These are phyloP conservation scores for Clarireedia sp. DNA, from an alignment of 2,329 filamentous ascomycete species.

Conservation along the genomic window DNA sequence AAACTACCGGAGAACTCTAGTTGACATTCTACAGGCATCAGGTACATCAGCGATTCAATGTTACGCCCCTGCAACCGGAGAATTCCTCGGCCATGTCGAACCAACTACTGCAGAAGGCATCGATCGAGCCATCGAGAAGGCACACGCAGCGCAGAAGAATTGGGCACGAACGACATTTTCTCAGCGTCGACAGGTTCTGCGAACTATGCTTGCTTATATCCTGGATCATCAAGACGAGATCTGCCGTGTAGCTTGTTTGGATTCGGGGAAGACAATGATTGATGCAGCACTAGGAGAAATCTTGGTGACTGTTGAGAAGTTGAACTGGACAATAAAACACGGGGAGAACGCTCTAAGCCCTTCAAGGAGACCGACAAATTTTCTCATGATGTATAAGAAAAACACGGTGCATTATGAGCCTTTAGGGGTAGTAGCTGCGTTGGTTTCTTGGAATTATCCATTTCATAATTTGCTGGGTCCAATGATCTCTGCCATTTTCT, in stretches of 20 bases:
- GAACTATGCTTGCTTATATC: constrained; percentile 72
- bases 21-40: constrained; percentile 36
- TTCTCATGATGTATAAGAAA: constrained; percentile 92
- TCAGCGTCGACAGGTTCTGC: constrained; percentile 70
- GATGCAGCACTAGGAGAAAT: constrained; percentile 94
- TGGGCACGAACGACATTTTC: constrained; percentile 75
- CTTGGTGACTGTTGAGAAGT: constrained; percentile 84
- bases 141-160: constrained; percentile 62
- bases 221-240: constrained; percentile 86
- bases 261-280: constrained; percentile 93
- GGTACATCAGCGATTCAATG: constrained; percentile 67
- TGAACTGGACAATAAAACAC: constrained; percentile 88
- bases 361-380: constrained; percentile 71
- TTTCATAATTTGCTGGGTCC: constrained; percentile 94
- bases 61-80: constrained; percentile 83
- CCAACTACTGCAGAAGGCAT: constrained; percentile 70
- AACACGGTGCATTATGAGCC: constrained; percentile 89
- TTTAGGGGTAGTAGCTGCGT: constrained; percentile 82
- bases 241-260: constrained; percentile 75
- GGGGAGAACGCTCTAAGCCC: constrained; percentile 73
- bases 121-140: constrained; percentile 67
- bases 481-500: constrained; percentile 81
- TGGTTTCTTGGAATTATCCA: constrained; percentile 95
- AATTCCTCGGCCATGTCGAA: constrained; percentile 70
- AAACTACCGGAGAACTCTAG: not conserved